A percentile compares a stretch with the other conserved stretches of the same genome.
Evolutionary conservation across 192 early-diverging fungal species (phyloP).

Genomic region (Mortierella hygrophila): DNA sequence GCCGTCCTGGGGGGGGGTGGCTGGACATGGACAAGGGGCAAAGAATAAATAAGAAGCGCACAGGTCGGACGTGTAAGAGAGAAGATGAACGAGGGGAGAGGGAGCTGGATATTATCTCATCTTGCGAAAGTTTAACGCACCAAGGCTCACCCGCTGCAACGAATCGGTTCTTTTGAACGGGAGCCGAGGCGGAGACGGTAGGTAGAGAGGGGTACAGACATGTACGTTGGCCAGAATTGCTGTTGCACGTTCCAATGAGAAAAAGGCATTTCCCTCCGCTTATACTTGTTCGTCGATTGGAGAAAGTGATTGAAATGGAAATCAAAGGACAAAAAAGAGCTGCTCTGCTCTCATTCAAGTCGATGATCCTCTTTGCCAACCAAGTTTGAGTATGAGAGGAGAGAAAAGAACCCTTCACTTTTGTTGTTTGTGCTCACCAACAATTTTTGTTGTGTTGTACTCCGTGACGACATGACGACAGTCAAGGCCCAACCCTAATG

Average conservation of each 20-base stretch:
- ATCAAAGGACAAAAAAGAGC: too few species aligned
- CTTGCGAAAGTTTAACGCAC: neutral
- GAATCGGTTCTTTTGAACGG: neutral
- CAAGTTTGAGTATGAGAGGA: neutral
- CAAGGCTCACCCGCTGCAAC: neutral
- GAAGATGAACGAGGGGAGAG: neutral
- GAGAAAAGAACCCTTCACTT: neutral
- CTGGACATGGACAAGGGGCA: neutral
- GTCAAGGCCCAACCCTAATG: neutral
- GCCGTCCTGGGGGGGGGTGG: neutral
- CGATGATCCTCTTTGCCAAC: constrained; percentile 2
- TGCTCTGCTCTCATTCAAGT: neutral
- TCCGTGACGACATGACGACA: constrained; percentile 1
- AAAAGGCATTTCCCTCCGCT: neutral
- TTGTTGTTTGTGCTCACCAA: constrained; percentile 3
- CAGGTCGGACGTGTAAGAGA: neutral
- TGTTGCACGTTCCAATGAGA: neutral
- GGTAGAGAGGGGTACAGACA: neutral
- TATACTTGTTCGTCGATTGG: neutral
- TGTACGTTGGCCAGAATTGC: neutral
- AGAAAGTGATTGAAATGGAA: neutral
- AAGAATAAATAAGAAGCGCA: neutral
- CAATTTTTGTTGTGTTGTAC: neutral
- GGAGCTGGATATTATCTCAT: constrained; percentile 6
- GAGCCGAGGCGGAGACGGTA: constrained; percentile 8